Evolutionary conservation across 2,329 filamentous ascomycete species (phyloP), one percentile per base, ranked within the genome.

Genomic region (Polychaeton citri): DNA sequence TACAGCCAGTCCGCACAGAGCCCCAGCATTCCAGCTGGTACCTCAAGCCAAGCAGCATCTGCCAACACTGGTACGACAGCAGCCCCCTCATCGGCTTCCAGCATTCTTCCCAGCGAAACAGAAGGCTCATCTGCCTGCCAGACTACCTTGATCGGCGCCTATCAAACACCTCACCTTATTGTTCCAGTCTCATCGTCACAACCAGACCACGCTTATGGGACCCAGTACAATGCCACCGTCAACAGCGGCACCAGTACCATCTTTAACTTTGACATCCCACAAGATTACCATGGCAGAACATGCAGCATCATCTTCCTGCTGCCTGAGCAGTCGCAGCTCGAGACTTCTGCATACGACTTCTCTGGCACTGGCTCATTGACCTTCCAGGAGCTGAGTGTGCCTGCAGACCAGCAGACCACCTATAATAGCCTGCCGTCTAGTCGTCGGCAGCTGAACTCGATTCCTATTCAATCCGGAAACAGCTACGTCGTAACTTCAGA

Each of bases 261-360:
- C 40, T 67, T 68, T 55, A 61, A 59, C 39, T 69, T 69, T 45
- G 60, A 69, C 41, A 52, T 69, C 17, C 60, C 60, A 0, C 42
- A 51, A 3, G 49, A 47, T 3, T 54, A 61, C 33, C 39, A 51
- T 24, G 59, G 60, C 39, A 62, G 61, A 41, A 63, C 55, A 20
- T 70, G 67, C 55, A 64, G 58, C 4, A 48, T 69, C n/a, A 51
- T 62, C 38, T 68, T 71, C 51, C 48, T 63, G 24, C 57, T 69
- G 41, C 66, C 66, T 0, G 40, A 38, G 16, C 46, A 43, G 42
- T 40, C 45, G 10, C 51, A 58, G 42, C 52, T 64, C 5, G 40
- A 42, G 24, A 58, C 54, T 3, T 59, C 58, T 30, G 44, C 32
- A 17, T 66, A 46, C 48, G 49, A 36, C n/a, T 51, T 60, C 36